Evolutionary conservation across 768 basidiomycete genomes (phyloP).

Genomic region (Lactarius hengduanensis): DNA sequence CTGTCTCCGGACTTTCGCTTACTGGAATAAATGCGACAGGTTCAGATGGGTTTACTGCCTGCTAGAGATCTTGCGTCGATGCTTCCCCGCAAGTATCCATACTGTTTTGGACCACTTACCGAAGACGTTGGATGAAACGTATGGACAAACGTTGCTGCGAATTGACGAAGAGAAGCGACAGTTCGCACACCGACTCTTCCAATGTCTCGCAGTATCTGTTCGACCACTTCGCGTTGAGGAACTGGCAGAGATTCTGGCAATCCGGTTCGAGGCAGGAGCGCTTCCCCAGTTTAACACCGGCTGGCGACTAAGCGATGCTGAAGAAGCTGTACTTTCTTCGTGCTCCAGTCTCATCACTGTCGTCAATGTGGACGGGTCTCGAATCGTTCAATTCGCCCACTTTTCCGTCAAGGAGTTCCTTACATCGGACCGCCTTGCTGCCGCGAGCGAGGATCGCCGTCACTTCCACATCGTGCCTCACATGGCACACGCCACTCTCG

Average conservation of each 20-base stretch:
- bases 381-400: background rate
- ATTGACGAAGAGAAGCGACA: constrained; percentile 4
- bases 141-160: background rate
- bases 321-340: background rate
- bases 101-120: background rate
- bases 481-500: background rate
- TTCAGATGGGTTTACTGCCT: constrained; percentile 14
- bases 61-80: constrained; percentile 4
- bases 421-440: constrained; percentile 1
- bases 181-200: constrained; percentile 7
- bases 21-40: background rate
- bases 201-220: constrained; percentile 1
- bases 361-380: background rate
- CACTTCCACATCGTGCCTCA: background rate
- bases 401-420: constrained; percentile 8
- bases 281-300: background rate
- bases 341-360: constrained; percentile 4
- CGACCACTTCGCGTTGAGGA: constrained; percentile 9
- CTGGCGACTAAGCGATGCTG: background rate
- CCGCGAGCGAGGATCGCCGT: background rate
- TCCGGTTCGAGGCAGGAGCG: background rate
- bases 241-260: background rate
- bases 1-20: no score
- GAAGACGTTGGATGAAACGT: constrained; percentile 3
- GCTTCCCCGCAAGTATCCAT: constrained; percentile 3